A percentile compares a stretch with the other conserved stretches of the same genome.
These are phyloP conservation scores for Clonostachys rosea DNA, from an alignment of 2,329 filamentous ascomycete species.

Conservation along the genomic window DNA sequence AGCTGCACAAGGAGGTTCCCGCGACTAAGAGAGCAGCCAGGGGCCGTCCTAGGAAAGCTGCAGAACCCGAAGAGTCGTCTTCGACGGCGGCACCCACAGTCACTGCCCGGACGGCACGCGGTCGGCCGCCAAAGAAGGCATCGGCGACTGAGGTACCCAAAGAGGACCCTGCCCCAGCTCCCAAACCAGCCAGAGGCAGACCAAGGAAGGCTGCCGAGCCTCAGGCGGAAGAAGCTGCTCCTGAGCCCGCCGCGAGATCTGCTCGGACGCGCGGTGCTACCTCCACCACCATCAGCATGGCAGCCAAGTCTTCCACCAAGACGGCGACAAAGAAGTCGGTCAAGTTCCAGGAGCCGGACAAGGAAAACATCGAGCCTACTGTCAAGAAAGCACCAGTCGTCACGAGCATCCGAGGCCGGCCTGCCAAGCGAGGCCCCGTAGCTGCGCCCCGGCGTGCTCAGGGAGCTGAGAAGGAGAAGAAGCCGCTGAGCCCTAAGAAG, in stretches of 20 bases:
- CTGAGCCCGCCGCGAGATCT: slow-evolving; percentile 17
- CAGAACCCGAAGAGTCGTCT: slow-evolving; percentile 10
- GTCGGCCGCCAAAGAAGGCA: slow-evolving; percentile 17
- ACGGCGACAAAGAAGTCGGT: slow-evolving; percentile 54
- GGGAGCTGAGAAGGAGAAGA: slow-evolving; percentile 23
- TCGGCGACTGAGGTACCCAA: slow-evolving; percentile 11
- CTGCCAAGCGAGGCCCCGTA: slow-evolving; percentile 33
- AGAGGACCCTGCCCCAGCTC: slow-evolving; percentile 14
- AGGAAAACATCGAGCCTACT: slow-evolving; percentile 53
- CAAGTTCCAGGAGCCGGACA: slow-evolving; percentile 60
- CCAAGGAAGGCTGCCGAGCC: slow-evolving; percentile 30
- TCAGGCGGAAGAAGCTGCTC: slow-evolving; percentile 10
- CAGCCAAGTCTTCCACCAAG: slow-evolving; percentile 21
- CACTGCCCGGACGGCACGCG: slow-evolving; percentile 18
- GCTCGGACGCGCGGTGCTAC: slow-evolving; percentile 16
- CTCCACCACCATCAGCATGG: slow-evolving; percentile 5
- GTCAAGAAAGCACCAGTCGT: slow-evolving; percentile 27
- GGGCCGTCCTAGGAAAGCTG: slow-evolving; percentile 39
- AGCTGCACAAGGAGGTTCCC: slow-evolving; percentile 20
- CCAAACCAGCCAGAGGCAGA: slow-evolving; percentile 34
- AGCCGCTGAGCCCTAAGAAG: slow-evolving; percentile 61
- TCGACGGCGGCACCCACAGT: neutral
- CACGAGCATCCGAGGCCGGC: slow-evolving; percentile 28
- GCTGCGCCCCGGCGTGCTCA: neutral
- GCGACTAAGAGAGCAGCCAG: slow-evolving; percentile 1